These are phyloP conservation scores for Penicillium psychrofluorescens DNA, from an alignment of 495 filamentous ascomycete genomes.

Conservation along the genomic window DNA sequence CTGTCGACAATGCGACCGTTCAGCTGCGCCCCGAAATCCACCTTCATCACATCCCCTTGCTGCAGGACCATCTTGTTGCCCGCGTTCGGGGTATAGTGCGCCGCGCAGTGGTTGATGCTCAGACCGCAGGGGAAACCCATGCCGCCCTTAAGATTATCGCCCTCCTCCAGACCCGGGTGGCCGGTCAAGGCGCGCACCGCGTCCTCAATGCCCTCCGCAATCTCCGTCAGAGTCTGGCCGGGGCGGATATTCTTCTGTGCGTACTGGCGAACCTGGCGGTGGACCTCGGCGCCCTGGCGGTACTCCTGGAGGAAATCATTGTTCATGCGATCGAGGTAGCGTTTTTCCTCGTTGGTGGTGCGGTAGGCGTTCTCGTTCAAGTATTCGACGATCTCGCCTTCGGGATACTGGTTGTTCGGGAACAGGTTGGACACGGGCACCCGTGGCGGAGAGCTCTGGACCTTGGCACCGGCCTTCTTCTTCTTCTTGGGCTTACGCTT, in stretches of 20 bases:
- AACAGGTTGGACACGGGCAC: constrained; percentile 71
- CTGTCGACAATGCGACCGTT: constrained; percentile 89
- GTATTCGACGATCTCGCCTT: constrained; percentile 75
- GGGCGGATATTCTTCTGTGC: constrained; percentile 76
- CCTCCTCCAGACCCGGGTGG: constrained; percentile 71
- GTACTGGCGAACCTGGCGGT: constrained; percentile 81
- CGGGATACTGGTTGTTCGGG: constrained; percentile 64
- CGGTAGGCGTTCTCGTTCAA: constrained; percentile 71
- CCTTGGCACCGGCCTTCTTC: constrained; percentile 57
- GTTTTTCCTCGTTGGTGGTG: constrained; percentile 81
- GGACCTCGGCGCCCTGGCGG: constrained; percentile 78
- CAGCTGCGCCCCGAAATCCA: constrained; percentile 87
- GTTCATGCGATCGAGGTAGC: constrained; percentile 76
- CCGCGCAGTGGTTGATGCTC: constrained; percentile 79
- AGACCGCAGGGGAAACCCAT: constrained; percentile 87
- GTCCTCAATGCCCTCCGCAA: constrained; percentile 83
- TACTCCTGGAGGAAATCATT: constrained; percentile 82
- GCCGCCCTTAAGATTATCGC: constrained; percentile 70
- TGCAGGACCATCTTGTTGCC: constrained; percentile 77
- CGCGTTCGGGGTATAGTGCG: constrained; percentile 89
- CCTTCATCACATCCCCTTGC: constrained; percentile 83
- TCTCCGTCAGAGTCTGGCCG: constrained; percentile 69
- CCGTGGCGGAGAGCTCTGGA: constrained; percentile 71
- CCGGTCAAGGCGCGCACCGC: constrained; percentile 70
- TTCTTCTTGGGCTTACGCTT: constrained; percentile 71